Evolutionary conservation across 1,284 basidiomycete genomes (phyloP).

Genomic region (Omphalotus olearius): DNA sequence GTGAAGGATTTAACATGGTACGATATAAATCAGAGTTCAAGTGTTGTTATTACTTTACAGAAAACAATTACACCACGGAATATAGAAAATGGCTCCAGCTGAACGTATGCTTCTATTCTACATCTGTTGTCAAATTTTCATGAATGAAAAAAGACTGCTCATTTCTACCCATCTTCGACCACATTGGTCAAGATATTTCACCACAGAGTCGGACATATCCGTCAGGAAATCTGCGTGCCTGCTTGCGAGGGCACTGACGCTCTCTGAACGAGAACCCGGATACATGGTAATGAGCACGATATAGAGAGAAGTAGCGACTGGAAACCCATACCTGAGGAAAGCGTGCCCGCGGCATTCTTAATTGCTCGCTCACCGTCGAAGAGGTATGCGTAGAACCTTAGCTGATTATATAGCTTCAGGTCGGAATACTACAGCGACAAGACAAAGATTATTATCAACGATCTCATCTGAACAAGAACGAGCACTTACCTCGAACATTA

Average conservation of each 20-base stretch:
- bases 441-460: conserved; percentile 1
- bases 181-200: conserved; percentile 79
- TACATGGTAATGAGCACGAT: too few relatives aligned
- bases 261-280: conserved; percentile 37
- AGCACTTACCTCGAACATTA: conserved; percentile 68
- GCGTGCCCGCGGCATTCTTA: conserved; percentile 44
- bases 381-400: conserved; percentile 76
- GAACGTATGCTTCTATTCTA: too few relatives aligned
- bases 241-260: conserved; percentile 43
- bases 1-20: too few relatives aligned
- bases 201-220: conserved; percentile 53
- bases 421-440: conserved; percentile 69
- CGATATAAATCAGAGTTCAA: too few relatives aligned
- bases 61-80: too few relatives aligned
- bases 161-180: conserved; percentile 87
- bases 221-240: conserved; percentile 51
- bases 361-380: conserved; percentile 73
- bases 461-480: not conserved
- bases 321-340: conserved; percentile 37
- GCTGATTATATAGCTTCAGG: conserved; percentile 79
- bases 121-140: conserved; percentile 44
- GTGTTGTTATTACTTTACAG: too few relatives aligned
- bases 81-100: too few relatives aligned
- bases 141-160: conserved; percentile 71
- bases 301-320: conserved; percentile 19